Evolutionary conservation across 805 yeast species (phyloP).

Genomic region (Hanseniaspora guilliermondii): DNA sequence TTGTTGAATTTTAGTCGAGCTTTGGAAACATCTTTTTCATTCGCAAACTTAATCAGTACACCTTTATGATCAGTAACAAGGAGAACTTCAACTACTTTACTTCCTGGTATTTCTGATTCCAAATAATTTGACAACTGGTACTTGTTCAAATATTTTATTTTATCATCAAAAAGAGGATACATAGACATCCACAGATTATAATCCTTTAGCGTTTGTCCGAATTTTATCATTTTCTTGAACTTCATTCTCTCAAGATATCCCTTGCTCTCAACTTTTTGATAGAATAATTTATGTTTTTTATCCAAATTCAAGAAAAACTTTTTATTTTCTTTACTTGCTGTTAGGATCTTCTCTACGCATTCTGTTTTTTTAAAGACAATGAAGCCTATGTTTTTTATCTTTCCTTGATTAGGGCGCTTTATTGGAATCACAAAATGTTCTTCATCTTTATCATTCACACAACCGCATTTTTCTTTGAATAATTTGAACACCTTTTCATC

Average conservation of each 20-base stretch:
- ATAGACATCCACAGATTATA: slow-evolving; percentile 18
- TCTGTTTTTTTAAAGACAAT: slow-evolving; percentile 35
- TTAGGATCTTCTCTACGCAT: slow-evolving; percentile 38
- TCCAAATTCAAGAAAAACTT: slow-evolving; percentile 18
- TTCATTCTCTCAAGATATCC: slow-evolving; percentile 27
- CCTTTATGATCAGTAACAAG: slow-evolving; percentile 36
- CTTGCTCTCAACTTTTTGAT: slow-evolving; percentile 36
- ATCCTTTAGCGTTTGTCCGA: slow-evolving; percentile 15
- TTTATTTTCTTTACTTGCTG: slow-evolving; percentile 28
- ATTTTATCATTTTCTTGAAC: slow-evolving; percentile 23
- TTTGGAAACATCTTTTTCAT: slow-evolving; percentile 37
- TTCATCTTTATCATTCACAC: not conserved
- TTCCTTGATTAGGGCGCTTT: not conserved
- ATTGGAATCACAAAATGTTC: slow-evolving; percentile 5
- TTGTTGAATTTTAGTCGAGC: slow-evolving; percentile 2
- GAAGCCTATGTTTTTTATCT: slow-evolving; percentile 57
- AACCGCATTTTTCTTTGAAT: slow-evolving; percentile 3
- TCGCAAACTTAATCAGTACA: slow-evolving; percentile 40
- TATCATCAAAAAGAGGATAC: slow-evolving; percentile 24
- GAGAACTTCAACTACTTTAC: slow-evolving; percentile 31
- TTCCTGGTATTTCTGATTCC: slow-evolving; percentile 10
- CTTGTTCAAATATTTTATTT: slow-evolving; percentile 19
- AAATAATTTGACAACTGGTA: slow-evolving; percentile 15
- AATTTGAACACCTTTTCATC: slow-evolving; percentile 22
- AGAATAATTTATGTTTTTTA: slow-evolving; percentile 38